Evolutionary conservation across 495 filamentous ascomycete genomes (phyloP).

Genomic region (Aspergillus haitiensis): DNA sequence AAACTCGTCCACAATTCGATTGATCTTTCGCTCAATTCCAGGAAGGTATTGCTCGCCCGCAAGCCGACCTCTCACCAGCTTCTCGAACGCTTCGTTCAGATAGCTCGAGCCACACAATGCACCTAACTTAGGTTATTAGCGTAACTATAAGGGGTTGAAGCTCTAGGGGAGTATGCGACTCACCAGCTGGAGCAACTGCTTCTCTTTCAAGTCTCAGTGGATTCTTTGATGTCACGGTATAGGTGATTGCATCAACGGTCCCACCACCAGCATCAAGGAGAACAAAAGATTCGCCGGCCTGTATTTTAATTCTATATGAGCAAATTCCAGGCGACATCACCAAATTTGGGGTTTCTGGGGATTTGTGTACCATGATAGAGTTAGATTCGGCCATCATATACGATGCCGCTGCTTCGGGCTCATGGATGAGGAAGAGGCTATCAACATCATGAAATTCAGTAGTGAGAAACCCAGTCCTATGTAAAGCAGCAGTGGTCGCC

Average conservation of each 20-base stretch:
- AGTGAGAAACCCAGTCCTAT: constrained; percentile 1
- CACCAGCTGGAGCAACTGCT: constrained; percentile 3
- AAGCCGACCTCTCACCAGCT: background rate
- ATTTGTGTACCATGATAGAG: background rate
- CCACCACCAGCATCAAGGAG: constrained; percentile 12
- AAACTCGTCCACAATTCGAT: constrained; percentile 8
- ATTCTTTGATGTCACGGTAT: background rate
- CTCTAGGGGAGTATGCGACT: background rate
- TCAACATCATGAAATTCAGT: constrained; percentile 2
- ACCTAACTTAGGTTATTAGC: constrained; percentile 1
- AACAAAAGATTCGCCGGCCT: constrained; percentile 8
- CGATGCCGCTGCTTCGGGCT: constrained; percentile 4
- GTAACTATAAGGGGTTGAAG: background rate
- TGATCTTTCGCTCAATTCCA: background rate
- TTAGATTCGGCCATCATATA: constrained; percentile 8
- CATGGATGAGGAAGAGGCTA: constrained; percentile 4
- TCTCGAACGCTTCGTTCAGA: constrained; percentile 9
- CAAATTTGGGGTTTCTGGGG: too few relatives aligned
- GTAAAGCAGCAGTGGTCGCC: constrained; percentile 1
- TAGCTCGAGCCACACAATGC: constrained; percentile 10
- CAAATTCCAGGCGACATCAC: too few relatives aligned
- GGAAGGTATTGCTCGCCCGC: constrained; percentile 3
- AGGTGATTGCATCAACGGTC: constrained; percentile 10
- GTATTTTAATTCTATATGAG: background rate
- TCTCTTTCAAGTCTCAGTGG: constrained; percentile 10